Evolutionary conservation across 345 rosid species (phyloP).

Genomic region (Ceriops tagal): DNA sequence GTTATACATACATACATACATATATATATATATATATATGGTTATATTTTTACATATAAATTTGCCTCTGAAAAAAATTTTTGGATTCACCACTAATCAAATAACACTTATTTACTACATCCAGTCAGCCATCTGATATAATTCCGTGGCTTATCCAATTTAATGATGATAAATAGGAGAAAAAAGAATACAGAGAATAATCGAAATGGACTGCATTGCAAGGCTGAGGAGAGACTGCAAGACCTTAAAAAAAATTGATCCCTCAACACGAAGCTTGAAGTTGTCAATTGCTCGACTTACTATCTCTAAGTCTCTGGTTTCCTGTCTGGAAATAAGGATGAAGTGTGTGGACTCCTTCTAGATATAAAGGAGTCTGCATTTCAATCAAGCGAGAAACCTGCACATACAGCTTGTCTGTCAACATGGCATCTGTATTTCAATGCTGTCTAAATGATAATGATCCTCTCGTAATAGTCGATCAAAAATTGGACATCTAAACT

Average conservation of each 20-base stretch:
- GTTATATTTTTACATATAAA: too few species aligned
- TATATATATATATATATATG: too few species aligned
- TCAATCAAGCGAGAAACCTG: slow-evolving; percentile 85
- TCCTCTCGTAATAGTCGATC: neutral
- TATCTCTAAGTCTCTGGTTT: slow-evolving; percentile 13
- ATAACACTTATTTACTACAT: too few species aligned
- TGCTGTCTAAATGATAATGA: neutral
- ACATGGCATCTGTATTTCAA: neutral
- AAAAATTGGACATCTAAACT: neutral
- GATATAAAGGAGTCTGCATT: slow-evolving; percentile 82
- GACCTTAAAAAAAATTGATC: neutral
- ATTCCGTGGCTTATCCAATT: neutral
- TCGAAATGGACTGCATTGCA: slow-evolving; percentile 1
- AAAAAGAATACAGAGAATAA: neutral
- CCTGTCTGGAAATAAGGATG: slow-evolving; percentile 64
- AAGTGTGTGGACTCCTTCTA: slow-evolving; percentile 59
- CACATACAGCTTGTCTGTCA: slow-evolving; percentile 23
- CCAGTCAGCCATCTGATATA: too few species aligned
- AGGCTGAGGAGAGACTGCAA: neutral
- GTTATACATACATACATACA: too few species aligned
- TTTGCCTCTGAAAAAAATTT: too few species aligned
- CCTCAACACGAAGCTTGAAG: slow-evolving; percentile 7
- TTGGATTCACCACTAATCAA: too few species aligned
- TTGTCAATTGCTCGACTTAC: slow-evolving; percentile 3
- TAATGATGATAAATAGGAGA: neutral